phyloP scores from a whole-genome alignment of 75 land plant genomes.

The Gnetum montanum region DNA sequence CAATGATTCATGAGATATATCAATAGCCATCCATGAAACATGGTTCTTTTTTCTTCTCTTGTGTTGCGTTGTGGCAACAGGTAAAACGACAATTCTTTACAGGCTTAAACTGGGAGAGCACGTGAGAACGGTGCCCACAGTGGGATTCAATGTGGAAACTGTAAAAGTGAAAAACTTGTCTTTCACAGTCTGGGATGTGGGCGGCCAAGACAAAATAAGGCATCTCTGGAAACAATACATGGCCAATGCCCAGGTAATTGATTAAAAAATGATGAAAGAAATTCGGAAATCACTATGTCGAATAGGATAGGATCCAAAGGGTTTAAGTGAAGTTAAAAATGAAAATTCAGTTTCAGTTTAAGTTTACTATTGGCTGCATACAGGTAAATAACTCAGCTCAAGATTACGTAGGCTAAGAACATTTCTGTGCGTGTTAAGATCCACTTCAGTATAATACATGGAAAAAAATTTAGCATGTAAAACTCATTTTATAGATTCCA shows the following conservation, averaged over 20 bases:
- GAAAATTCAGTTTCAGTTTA: no score
- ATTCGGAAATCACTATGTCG: no score
- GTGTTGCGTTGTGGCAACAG: not conserved
- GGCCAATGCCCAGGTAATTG: conserved; percentile 12
- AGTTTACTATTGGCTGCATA: not conserved
- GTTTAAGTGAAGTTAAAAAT: no score
- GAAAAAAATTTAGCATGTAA: not conserved
- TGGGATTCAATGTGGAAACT: conserved; percentile 28
- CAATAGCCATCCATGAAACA: not conserved
- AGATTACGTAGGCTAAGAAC: not conserved
- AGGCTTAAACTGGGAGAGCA: conserved; percentile 22
- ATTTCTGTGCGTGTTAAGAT: not conserved
- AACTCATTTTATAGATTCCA: not conserved
- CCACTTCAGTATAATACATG: not conserved
- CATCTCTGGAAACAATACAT: conserved; percentile 12
- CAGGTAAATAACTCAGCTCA: not conserved
- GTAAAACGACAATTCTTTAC: conserved; percentile 28
- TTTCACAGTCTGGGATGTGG: conserved; percentile 37
- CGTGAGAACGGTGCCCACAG: conserved; percentile 20
- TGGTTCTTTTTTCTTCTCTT: no score
- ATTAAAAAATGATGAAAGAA: not conserved
- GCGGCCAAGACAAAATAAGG: conserved; percentile 22
- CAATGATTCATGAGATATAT: not conserved
- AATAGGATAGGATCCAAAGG: no score
- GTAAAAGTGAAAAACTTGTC: conserved; percentile 12